These are phyloP conservation scores for Trichoderma koningiopsis DNA, from an alignment of 2,329 filamentous ascomycete genomes.

Conservation along the genomic window DNA sequence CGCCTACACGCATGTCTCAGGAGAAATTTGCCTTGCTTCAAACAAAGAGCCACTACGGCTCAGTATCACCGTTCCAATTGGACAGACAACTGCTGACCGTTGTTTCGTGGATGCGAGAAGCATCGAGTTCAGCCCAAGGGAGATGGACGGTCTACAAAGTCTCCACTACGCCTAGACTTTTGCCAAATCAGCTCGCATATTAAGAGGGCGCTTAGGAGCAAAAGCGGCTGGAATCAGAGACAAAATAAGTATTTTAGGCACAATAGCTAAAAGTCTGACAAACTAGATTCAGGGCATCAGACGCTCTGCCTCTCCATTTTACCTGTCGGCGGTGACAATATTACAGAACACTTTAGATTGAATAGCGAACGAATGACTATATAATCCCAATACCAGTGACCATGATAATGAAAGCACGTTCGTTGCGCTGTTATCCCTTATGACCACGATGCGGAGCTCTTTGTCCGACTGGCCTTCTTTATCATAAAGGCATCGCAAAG, in stretches of 20 bases:
- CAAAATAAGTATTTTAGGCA: background rate
- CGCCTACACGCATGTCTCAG: constrained; percentile 3
- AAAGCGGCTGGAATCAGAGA: background rate
- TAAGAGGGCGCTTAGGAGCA: background rate
- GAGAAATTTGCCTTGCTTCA: background rate
- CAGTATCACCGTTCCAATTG: background rate
- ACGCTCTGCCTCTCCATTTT: too few species aligned
- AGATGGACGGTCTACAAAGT: background rate
- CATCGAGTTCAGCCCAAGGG: constrained; percentile 1
- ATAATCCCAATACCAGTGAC: background rate
- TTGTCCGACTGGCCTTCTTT: background rate
- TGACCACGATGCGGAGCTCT: background rate
- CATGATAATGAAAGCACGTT: background rate
- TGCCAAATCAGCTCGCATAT: background rate
- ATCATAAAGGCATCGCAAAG: background rate
- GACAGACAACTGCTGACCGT: background rate
- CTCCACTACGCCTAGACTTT: background rate
- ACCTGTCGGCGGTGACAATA: background rate
- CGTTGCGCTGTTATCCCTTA: background rate
- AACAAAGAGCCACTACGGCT: background rate
- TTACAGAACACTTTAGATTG: background rate
- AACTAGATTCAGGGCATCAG: background rate
- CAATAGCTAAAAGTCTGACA: background rate
- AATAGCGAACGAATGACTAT: background rate
- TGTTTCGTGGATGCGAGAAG: background rate